Conservation (phyloP, 257 asterid species). For the Handroanthus guayacan region DNA sequence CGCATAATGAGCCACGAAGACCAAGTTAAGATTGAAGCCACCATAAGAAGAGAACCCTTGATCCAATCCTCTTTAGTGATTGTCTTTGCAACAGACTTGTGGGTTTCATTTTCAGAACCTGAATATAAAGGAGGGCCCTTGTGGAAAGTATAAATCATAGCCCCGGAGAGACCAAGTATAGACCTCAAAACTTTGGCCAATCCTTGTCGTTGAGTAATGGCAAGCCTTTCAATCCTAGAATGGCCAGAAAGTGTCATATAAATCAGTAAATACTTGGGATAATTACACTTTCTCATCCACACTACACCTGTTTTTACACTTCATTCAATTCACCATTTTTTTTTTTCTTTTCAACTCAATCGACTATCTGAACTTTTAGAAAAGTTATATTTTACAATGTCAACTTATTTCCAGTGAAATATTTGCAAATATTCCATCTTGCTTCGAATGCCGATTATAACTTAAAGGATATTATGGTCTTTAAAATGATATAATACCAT, state of each 20-base stretch:
- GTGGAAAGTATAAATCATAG: slow-evolving; percentile 57
- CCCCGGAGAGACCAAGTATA: slow-evolving; percentile 52
- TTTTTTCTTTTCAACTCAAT: too few species aligned
- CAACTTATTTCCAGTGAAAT: too few species aligned
- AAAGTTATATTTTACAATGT: too few species aligned
- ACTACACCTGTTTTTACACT: too few species aligned
- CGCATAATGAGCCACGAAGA: slow-evolving; percentile 66
- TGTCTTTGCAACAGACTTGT: slow-evolving; percentile 30
- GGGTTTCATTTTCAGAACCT: slow-evolving; percentile 18
- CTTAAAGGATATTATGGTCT: too few species aligned
- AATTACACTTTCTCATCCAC: too few species aligned
- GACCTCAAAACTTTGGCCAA: slow-evolving; percentile 60
- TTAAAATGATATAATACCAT: too few species aligned
- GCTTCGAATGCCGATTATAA: too few species aligned
- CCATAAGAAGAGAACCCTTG: slow-evolving; percentile 54
- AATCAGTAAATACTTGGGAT: background rate
- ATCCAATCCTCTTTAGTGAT: slow-evolving; percentile 52
- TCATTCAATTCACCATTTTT: too few species aligned
- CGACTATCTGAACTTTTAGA: too few species aligned
- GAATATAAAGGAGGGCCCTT: slow-evolving; percentile 61
- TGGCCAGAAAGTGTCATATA: background rate
- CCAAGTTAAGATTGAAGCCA: slow-evolving; percentile 53
- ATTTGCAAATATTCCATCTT: too few species aligned
- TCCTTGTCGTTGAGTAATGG: slow-evolving; percentile 48
- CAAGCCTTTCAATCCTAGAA: slow-evolving; percentile 57